Conservation (phyloP, 352 stramenopile genomes). For the Phytopythium mirpurense region DNA sequence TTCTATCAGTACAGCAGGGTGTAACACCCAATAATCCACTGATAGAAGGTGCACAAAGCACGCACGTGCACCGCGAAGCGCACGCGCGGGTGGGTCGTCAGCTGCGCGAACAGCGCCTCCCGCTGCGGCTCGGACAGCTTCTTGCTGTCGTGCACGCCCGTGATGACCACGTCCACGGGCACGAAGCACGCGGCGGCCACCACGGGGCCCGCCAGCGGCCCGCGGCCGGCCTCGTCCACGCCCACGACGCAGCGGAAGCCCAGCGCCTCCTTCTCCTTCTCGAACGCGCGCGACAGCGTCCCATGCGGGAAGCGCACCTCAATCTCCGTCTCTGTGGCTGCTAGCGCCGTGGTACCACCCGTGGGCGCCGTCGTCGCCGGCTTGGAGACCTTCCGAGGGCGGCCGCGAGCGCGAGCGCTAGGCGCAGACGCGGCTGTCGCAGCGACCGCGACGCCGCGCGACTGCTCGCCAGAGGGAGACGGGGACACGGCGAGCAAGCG, state of each 20-base stretch:
- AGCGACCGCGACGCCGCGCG: constrained; percentile 4
- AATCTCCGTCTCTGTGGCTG: not conserved
- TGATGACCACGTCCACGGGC: constrained; percentile 71
- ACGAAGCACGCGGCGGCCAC: constrained; percentile 74
- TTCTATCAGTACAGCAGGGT: not conserved
- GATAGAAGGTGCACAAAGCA: too few species aligned
- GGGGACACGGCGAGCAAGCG: constrained; percentile 9
- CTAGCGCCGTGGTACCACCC: not conserved
- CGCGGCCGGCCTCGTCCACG: constrained; percentile 95
- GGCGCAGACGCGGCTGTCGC: not conserved
- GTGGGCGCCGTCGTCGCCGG: too few species aligned
- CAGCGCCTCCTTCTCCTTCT: constrained; percentile 38
- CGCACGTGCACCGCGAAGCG: constrained; percentile 82
- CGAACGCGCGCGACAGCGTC: constrained; percentile 54
- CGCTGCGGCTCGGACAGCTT: constrained; percentile 93
- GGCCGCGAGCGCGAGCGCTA: not conserved
- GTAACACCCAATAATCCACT: not conserved
- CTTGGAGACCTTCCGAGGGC: not conserved
- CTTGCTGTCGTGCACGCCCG: constrained; percentile 94
- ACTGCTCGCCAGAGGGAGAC: not conserved
- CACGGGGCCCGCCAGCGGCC: constrained; percentile 91
- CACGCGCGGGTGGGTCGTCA: constrained; percentile 76
- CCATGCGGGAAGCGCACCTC: constrained; percentile 28
- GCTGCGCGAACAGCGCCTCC: constrained; percentile 86
- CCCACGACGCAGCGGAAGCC: constrained; percentile 85